These are phyloP conservation scores for Aphanomyces invadans DNA, from an alignment of 352 stramenopile genomes.

Conservation along the genomic window DNA sequence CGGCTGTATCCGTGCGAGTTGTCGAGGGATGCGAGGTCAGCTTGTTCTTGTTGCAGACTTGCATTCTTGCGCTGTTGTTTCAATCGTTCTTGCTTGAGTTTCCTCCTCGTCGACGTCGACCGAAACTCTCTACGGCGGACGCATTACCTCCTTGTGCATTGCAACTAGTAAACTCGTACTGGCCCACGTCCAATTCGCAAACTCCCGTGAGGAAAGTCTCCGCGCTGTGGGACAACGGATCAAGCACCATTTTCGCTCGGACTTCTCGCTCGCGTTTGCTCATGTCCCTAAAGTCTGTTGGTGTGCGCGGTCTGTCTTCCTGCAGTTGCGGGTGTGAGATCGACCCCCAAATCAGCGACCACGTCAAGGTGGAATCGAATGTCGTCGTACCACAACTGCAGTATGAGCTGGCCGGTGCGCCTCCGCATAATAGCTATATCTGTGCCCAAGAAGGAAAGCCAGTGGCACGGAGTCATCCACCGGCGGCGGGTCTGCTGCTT, in stretches of 20 bases:
- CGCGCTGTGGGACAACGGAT: background rate
- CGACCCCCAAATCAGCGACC: background rate
- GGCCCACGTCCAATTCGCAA: background rate
- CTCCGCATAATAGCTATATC: slow-evolving; percentile 9
- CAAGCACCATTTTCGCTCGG: slow-evolving; percentile 23
- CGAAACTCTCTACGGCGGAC: slow-evolving; percentile 11
- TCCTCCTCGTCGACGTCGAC: background rate
- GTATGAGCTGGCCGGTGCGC: background rate
- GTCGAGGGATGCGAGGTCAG: background rate
- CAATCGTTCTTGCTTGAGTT: background rate
- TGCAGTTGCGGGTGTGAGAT: background rate
- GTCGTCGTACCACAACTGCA: background rate
- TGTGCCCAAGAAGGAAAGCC: slow-evolving; percentile 16
- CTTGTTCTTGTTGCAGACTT: background rate
- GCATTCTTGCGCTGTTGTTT: background rate
- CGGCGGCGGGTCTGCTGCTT: background rate
- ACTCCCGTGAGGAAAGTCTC: slow-evolving; percentile 18
- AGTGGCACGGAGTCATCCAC: slow-evolving; percentile 23
- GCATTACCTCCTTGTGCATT: background rate
- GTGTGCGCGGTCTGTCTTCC: slow-evolving; percentile 9
- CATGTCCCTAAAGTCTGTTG: slow-evolving; percentile 22
- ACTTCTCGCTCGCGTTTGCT: slow-evolving; percentile 24
- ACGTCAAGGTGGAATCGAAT: background rate
- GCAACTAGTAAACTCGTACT: background rate
- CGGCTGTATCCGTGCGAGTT: slow-evolving; percentile 6